These are phyloP conservation scores for Exophiala spinifera DNA, from an alignment of 2,329 filamentous ascomycete genomes.

Conservation along the genomic window DNA sequence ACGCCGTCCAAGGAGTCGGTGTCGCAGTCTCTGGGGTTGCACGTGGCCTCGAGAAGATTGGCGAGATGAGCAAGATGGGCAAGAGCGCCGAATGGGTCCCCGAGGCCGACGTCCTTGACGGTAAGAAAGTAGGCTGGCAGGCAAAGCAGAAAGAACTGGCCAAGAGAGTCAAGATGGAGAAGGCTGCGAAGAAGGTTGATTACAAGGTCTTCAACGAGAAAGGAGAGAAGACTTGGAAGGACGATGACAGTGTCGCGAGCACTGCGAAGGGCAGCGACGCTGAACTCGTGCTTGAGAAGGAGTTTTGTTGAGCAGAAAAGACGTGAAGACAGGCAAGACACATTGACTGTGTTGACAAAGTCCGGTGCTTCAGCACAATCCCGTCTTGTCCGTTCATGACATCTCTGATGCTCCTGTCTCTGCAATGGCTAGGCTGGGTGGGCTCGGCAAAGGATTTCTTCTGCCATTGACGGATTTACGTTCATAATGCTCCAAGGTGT, in stretches of 20 bases:
- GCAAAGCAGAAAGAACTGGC: conserved; percentile 11
- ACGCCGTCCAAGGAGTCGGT: conserved; percentile 16
- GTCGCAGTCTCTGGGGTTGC: conserved; percentile 15
- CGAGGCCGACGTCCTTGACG: conserved; percentile 18
- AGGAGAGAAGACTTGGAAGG: conserved; percentile 20
- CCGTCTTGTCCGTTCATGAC: too few species aligned
- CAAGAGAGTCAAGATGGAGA: conserved; percentile 7
- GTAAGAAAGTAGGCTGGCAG: conserved; percentile 22
- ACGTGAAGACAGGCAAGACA: too few species aligned
- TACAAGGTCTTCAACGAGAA: conserved; percentile 24
- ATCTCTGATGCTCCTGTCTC: too few species aligned
- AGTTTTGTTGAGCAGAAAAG: conserved; percentile 7
- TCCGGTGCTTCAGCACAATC: too few species aligned
- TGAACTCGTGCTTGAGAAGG: background rate
- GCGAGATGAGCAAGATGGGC: conserved; percentile 22
- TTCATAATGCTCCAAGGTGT: too few species aligned
- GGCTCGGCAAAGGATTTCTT: too few species aligned
- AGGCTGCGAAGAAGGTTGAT: conserved; percentile 8
- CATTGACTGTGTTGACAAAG: too few species aligned
- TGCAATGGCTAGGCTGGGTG: too few species aligned
- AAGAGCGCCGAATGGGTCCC: conserved; percentile 22
- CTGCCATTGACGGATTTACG: too few species aligned
- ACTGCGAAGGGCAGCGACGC: conserved; percentile 6
- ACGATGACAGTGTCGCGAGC: conserved; percentile 20
- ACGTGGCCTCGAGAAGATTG: conserved; percentile 21